Conservation (phyloP, 2,329 filamentous ascomycete species). For the Sclerotinia borealis region DNA sequence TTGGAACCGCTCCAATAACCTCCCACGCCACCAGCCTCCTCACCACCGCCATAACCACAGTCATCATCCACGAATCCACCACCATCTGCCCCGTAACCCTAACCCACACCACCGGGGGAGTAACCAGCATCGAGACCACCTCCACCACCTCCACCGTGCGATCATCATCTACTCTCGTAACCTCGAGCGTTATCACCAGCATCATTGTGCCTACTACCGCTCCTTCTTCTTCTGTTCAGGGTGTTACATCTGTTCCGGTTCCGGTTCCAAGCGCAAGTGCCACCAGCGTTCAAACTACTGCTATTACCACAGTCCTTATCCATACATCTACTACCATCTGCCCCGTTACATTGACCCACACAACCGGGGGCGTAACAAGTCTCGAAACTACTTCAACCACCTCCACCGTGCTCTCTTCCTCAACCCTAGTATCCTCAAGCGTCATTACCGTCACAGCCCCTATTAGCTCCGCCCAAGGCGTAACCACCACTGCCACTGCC, state of each 20-base stretch:
- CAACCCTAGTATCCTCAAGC: conserved; percentile 22
- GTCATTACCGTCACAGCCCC: conserved; percentile 19
- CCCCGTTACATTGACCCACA: conserved; percentile 23
- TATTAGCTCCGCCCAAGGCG: conserved; percentile 1
- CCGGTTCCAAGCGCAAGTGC: neutral
- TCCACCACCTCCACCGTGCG: too few species aligned
- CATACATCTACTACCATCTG: conserved; percentile 28
- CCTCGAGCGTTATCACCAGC: too few species aligned
- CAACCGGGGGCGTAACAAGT: neutral
- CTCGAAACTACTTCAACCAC: conserved; percentile 16
- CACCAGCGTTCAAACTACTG: conserved; percentile 14
- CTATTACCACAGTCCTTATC: conserved; percentile 21
- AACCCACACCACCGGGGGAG: too few species aligned
- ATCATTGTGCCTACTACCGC: too few species aligned
- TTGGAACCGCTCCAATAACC: neutral
- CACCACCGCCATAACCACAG: too few species aligned
- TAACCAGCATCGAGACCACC: too few species aligned
- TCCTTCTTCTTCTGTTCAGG: too few species aligned
- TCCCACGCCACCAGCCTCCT: neutral
- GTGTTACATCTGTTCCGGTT: too few species aligned
- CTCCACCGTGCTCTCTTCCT: conserved; percentile 33
- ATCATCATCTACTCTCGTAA: too few species aligned
- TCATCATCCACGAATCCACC: too few species aligned
- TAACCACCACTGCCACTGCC: conserved; percentile 15
- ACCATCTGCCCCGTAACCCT: too few species aligned